Evolutionary conservation across 2,329 filamentous ascomycete species (phyloP), one percentile per base, ranked within the genome.

Genomic region (Claviceps arundinis): DNA sequence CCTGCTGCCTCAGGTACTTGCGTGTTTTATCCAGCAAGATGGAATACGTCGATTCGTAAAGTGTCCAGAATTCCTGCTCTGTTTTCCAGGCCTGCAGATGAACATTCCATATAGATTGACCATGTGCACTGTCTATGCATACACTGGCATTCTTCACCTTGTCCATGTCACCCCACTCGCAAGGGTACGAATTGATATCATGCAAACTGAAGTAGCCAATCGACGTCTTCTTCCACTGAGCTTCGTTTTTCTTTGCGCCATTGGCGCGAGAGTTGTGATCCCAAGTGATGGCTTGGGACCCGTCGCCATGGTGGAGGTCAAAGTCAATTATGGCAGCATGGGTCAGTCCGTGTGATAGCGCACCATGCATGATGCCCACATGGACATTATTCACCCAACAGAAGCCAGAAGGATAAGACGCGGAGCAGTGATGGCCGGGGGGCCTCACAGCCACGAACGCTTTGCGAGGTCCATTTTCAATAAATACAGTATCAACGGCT

Each of bases 381-480:
- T 97, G 91, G 0, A 98, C 89, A 64, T 98, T 98, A 67, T 98
- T 98, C 49, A 98, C 72, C 91, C 93, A 98, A 70, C 93, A 98
- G 64, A 98, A 98, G 0, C 93, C 93, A 2, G 91, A 96, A 0
- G 93, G 93, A 60, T 85, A 84, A 48, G 85, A 81, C 4, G 88
- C 81, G 2, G 91, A 95, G 68, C 93, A 98, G 64, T 98, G 93
- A 64, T 98, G 93, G 1, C 93, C 93, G 0, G 93, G 93, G 4
- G 93, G 93, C 37, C 93, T 82, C 48, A 97, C 86, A 30, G 86
- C 90, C 48, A 97, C 89, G 65, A 98, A 98, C 0, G 90, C 89
- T 52, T 89, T 81, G 46, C 78, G 81, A 22, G 85, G 83, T 3
- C 81, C 77, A 2, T 70, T 67, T 43, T 52, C 74, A 60, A 34